Evolutionary conservation across 768 basidiomycete genomes (phyloP), one percentile per base, ranked within the genome.

Genomic region (Tulasnella sp.): DNA sequence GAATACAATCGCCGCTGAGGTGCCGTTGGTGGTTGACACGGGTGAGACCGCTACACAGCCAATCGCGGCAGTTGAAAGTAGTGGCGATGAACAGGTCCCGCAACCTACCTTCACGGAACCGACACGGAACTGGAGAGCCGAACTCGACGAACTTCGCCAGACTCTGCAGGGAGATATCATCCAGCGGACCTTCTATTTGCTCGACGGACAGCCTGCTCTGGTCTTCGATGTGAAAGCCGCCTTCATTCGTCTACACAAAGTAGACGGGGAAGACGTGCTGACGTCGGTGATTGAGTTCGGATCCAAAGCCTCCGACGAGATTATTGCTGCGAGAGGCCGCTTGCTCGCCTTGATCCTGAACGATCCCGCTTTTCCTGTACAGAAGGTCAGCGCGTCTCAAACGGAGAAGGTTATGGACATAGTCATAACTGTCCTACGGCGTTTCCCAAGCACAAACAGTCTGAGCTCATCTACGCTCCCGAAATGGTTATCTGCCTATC

Each of bases 161-260:
- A 75, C 80, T 27, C 69, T 92, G 34, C 81, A 82, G 63, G 74
- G 76, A 8, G 74, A 74, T 21, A 75, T 98, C 62, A 79, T 85
- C 48, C 74, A 76, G 17, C 82, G 81, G 46, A 85, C 90, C 0
- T 73, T 99, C 57, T 71, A 75, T 10, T 78, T 99, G 29, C 83
- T 94, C 48, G 92, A 96, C 67, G 82, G 87, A 63, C 85, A 92
- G 66, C 82, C 87, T 2, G 83, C 85, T 7, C 79, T 98, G 56
- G 81, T 96, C 43, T 96, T 93, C 67, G 92, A 96, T 67, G 78
- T 96, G 38, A 82, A 86, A 63, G 78, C 78, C 24, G 87, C 88
- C 21, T 92, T 96, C 70, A 78, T 87, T 59, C 82, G 83, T 25
- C 73, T 79, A 10, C 74, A 74, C 54, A 78, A 75, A 71, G 27